phyloP scores from a whole-genome alignment of 305 asterid species.

The Stenogyne calaminthoides region DNA sequence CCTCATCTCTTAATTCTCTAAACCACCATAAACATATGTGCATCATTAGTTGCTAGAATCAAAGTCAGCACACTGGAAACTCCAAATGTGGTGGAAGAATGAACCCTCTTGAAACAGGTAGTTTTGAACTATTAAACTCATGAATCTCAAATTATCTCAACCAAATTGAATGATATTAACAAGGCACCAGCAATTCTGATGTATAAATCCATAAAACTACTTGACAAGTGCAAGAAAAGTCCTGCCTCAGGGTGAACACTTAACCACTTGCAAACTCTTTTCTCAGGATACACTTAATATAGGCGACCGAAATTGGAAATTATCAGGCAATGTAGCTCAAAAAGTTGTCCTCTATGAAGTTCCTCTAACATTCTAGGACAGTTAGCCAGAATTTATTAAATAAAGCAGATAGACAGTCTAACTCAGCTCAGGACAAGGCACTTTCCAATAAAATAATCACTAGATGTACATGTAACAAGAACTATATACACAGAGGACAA shows the following conservation, averaged over 20 bases:
- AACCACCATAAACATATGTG: constrained; percentile 13
- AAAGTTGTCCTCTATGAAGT: constrained; percentile 7
- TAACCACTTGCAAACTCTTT: constrained; percentile 18
- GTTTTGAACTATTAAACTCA: constrained; percentile 22
- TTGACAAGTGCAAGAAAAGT: constrained; percentile 1
- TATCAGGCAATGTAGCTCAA: constrained; percentile 18
- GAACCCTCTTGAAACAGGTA: neutral
- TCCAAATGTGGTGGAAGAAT: constrained; percentile 9
- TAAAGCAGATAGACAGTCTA: constrained; percentile 35
- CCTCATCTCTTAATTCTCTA: constrained; percentile 12
- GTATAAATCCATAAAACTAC: constrained; percentile 12
- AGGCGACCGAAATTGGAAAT: constrained; percentile 17
- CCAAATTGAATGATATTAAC: constrained; percentile 9
- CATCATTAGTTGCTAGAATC: constrained; percentile 12
- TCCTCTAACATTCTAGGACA: constrained; percentile 28
- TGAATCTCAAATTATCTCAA: constrained; percentile 19
- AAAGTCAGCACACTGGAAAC: constrained; percentile 6
- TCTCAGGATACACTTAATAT: constrained; percentile 6
- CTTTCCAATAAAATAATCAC: constrained; percentile 27
- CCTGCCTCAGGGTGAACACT: constrained; percentile 24
- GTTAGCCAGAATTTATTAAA: constrained; percentile 23
- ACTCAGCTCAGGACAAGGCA: constrained; percentile 34
- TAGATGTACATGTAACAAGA: constrained; percentile 32
- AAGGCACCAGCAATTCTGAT: neutral
- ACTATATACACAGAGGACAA: constrained; percentile 40